Base-by-base conservation (phyloP, 108 stramenopile genomes). In the Cylindrotheca closterium region DNA sequence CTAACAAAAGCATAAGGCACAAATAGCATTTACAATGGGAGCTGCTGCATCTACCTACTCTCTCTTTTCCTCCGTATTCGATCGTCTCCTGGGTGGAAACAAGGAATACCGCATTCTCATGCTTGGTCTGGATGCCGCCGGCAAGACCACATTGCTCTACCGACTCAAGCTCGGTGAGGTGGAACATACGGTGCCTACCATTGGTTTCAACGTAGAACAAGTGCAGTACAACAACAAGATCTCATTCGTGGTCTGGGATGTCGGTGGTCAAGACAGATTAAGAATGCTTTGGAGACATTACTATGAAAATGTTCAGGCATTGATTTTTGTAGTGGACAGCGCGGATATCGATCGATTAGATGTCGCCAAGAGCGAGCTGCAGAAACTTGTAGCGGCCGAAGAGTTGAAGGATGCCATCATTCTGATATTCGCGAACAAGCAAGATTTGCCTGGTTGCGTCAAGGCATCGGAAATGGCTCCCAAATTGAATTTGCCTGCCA, bases 191-290 rank as follows among this genome's bases (percentile, higher is more conserved):
- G 96, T 97, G 63, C 96, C 96, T 46, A 97, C 96, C 56, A 97
- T 97, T 65, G 98, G 95, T 1, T 94, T 97, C 79, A 93, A 96
- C 77, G 95, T 96, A 47, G 95, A 96, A 75, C 79, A 79, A 21
- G 84, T 94, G 46, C 95, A 97, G 75, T 98, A 96, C 92, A 96
- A 96, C 84, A 91, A 91, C 75, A n/a, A n/a, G n/a, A 93, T 93
- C 70, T 84, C 81, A 54, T 90, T 92, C 82, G 88, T 93, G 56
- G 96, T 98, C 28, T 98, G 98, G 98, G 98, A 98, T 78, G 96
- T 98, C 49, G 98, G 98, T 51, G 98, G 98, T 71, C 96, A 98
- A 82, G 95, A 96, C 80, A 97, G 97, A 85, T 95, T 98, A 79
- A 91, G 98, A 33, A 96, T 96, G 32, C 83, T 98, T 53, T 98